Base-by-base conservation (phyloP, 257 asterid genomes). In the Avicennia marina region DNA sequence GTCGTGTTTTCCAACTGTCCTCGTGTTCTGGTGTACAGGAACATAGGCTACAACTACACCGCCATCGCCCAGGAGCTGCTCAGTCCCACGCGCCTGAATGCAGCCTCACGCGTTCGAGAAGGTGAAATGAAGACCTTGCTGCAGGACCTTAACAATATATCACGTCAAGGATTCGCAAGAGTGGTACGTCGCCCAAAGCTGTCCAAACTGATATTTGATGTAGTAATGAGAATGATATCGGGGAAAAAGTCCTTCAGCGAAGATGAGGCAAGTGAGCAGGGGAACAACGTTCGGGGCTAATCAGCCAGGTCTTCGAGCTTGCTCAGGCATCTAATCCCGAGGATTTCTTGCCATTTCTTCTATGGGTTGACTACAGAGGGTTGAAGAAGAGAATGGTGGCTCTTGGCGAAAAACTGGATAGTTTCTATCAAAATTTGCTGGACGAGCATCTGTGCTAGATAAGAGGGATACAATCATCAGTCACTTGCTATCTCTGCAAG, bases 41-140 rank as follows among this genome's bases (percentile, higher is more conserved):
- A 71, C 76, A 65, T 78, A 0, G 81, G 78, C 63, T 78, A 78
- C 64, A 18, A 71, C 69, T 62, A 65, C 74, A 64, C 72, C 72
- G 68, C 78, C 56, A 43, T 71, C 44, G 69, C 76, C 48, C 69
- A 39, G 53, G 84, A 74, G 66, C 72, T 68, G 4, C 70, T 78
- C 56, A 40, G 76, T 53, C 0, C 69, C 33, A n/a, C 70, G 47
- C 84, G 78, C 7, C 72, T 78, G 51, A 68, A 71, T 65, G 49
- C 61, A 11, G 48, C 71, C 55, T 45, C 73, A 3, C 62, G 21
- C 21, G 50, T 71, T 65, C 17, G 84, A 4, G 58, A 68, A 3
- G 72, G 71, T 44, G 74, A 65, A 39, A 46, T 66, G 7, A 21
- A 56, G 22, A 68, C 42, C 36, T 19, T 49, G 44, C 45, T 71